Evolutionary conservation across 2,329 filamentous ascomycete species (phyloP), one percentile per base, ranked within the genome.

Genomic region (Huntiella decipiens): DNA sequence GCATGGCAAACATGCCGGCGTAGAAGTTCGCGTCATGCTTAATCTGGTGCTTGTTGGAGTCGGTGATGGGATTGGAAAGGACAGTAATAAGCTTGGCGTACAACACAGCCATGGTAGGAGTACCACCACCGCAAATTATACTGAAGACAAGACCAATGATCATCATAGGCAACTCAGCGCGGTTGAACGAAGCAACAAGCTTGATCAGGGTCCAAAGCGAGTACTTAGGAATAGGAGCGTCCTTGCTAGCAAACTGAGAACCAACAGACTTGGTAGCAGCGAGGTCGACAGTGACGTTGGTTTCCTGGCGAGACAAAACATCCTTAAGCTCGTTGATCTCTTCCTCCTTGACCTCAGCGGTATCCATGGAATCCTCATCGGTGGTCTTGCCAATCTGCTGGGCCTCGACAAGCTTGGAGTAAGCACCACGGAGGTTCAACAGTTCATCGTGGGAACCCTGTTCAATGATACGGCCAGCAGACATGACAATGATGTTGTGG

Each of bases 401-500:
- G 2, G 88, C 87, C 45, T 84, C 79, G 5, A 96, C 87, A 8
- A 96, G 73, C 48, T 78, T 82, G 60, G 73, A 81, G 61, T 96
- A 98, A 6, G 86, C 79, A 15, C 74, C 77, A 52, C 73, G 64
- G 50, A 62, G 68, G 53, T 77, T 74, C 2, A 96, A 66, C 8
- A 98, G 70, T 11, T 81, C 70, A 49, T 88, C 74, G 58, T 96
- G 91, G 0, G 75, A 87, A 44, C 91, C 91, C 61, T 95, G 86
- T 61, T 98, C 91, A 10, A 93, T 70, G 50, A 98, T 92, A n/a
- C 70, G 66, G 10, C 91, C 91, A 50, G 77, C 64, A 4, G 77
- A 72, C 79, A 98, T 88, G 52, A 95, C 88, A 10, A 96, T 83
- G 53, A 98, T 98, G 56, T 94, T 95, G 61, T 96, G 82, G 0